Evolutionary conservation across 805 yeast genomes (phyloP).

Genomic region (Torulaspora maleeae): DNA sequence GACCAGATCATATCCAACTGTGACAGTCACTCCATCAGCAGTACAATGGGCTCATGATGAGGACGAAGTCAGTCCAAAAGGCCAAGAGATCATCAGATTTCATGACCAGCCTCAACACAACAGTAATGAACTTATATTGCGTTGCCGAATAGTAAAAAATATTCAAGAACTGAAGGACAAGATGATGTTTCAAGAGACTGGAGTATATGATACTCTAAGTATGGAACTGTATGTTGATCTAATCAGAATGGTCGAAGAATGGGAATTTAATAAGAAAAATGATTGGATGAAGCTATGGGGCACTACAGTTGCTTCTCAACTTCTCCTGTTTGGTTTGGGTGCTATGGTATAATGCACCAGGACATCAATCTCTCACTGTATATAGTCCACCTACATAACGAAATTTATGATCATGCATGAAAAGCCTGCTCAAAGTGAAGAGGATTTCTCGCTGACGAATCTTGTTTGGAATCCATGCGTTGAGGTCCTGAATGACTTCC

Average conservation of each 20-base stretch:
- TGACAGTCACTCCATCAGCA: slow-evolving; percentile 25
- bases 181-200: slow-evolving; percentile 37
- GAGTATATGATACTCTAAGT: slow-evolving; percentile 47
- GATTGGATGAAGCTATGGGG: slow-evolving; percentile 54
- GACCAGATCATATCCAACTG: slow-evolving; percentile 29
- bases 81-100: slow-evolving; percentile 34
- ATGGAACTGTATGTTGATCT: slow-evolving; percentile 57
- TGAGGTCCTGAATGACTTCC: too few relatives aligned
- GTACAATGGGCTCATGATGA: slow-evolving; percentile 21
- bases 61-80: slow-evolving; percentile 13
- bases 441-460: too few relatives aligned
- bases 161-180: slow-evolving; percentile 41
- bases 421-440: background rate
- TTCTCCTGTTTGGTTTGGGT: slow-evolving; percentile 54
- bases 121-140: slow-evolving; percentile 30
- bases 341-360: slow-evolving; percentile 42
- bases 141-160: slow-evolving; percentile 45
- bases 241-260: slow-evolving; percentile 48
- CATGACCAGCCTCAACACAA: slow-evolving; percentile 30
- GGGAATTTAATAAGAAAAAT: slow-evolving; percentile 43
- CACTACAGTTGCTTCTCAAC: slow-evolving; percentile 54
- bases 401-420: slow-evolving; percentile 2
- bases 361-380: background rate
- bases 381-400: slow-evolving; percentile 2
- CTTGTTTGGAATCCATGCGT: too few relatives aligned